Evolutionary conservation across 352 stramenopile species (phyloP), one percentile per base, ranked within the genome.

Genomic region (Peronospora destructor): DNA sequence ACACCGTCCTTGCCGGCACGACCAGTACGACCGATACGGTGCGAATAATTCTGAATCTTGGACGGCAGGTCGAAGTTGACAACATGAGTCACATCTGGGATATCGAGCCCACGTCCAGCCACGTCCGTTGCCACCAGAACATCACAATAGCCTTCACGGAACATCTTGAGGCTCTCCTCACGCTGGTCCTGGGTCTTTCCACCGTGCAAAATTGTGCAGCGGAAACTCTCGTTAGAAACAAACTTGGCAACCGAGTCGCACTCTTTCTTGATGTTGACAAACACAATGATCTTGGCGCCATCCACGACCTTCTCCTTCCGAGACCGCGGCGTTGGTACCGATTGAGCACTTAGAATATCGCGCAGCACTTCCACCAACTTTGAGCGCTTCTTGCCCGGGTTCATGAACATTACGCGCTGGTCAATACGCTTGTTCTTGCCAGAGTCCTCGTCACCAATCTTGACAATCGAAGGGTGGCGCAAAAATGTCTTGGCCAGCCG

Each of bases 241-340:
- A 95, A 84, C 43, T 95, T 89, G 16, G 73, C 85, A n/a, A 99
- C 84, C n/a, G 86, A 70, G 61, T 99, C 96, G 44, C 91, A 96
- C 55, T 95, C 84, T 61, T 98, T 98, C 84, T 99, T 99, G 59
- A 97, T 92, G 71, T 99, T 99, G 50, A 98, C 96, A 70, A 99
- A 99, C n/a, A 99, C 94, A 49, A 99, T 98, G 36, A 98, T 85
- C 73, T 98, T 98, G 23, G 95, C 76, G 2, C 84, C 70, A 17
- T 94, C 80, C 1, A 79, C 68, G 4, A 73, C 58, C 21, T 81
- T 79, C 53, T 90, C 77, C 52, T 88, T 91, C 39, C 77, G 68
- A 4, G 72, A 85, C 4, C 69, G 63, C 0, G 76, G 70, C 40
- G 64, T 49, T 14, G 58, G 54, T 3, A 62, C 49, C 13, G 53